Evolutionary conservation across 345 rosid genomes (phyloP).

Genomic region (Bretschneidera sinensis): DNA sequence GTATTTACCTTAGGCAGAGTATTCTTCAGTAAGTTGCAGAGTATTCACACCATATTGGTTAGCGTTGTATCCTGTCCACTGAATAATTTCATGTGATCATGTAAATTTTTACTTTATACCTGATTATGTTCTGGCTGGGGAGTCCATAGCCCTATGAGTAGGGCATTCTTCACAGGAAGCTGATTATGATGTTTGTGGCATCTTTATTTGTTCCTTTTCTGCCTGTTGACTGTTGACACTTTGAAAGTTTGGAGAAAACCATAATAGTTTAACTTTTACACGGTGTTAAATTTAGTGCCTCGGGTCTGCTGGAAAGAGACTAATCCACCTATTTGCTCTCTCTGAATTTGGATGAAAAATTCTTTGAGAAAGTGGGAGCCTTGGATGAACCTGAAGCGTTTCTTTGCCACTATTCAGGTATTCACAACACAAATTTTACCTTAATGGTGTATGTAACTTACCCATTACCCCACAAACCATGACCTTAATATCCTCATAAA

Average conservation of each 20-base stretch:
- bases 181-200: not conserved
- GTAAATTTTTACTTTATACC: too few species aligned
- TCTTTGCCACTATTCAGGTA: constrained; percentile 78
- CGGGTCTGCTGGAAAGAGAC: constrained; percentile 53
- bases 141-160: not conserved
- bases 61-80: not conserved
- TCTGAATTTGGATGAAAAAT: constrained; percentile 56
- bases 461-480: too few species aligned
- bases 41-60: not conserved
- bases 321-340: constrained; percentile 65
- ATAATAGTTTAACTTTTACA: too few species aligned
- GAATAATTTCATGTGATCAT: not conserved
- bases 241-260: too few species aligned
- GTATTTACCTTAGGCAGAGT: not conserved
- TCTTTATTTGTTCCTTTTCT: too few species aligned
- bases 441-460: too few species aligned
- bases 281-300: constrained; percentile 11
- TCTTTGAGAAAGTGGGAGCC: constrained; percentile 62
- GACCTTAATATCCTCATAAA: too few species aligned
- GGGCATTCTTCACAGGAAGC: not conserved
- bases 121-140: not conserved
- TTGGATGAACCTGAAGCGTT: constrained; percentile 32
- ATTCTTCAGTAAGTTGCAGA: too few species aligned
- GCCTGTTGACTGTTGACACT: too few species aligned
- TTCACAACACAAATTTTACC: constrained; percentile 1